These are phyloP conservation scores for Coleophoma eucalyptorum DNA, from an alignment of 2,329 filamentous ascomycete genomes.

Conservation along the genomic window DNA sequence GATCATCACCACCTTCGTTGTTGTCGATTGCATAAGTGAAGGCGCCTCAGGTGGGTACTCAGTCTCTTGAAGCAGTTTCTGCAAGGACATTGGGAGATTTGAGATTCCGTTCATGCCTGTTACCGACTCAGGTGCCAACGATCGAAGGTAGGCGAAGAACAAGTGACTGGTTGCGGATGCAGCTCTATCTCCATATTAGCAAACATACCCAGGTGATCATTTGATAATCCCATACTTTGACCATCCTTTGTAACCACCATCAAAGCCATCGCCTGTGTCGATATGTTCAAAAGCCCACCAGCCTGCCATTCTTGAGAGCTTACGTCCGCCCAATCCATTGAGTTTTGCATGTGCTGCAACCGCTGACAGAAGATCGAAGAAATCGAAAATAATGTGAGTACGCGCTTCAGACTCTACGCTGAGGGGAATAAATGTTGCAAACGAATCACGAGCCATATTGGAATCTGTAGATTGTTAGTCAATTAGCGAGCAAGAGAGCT, in stretches of 20 bases:
- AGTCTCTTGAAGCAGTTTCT: slow-evolving; percentile 85
- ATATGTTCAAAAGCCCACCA: slow-evolving; percentile 98
- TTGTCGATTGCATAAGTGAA: slow-evolving; percentile 71
- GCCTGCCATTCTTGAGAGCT: slow-evolving; percentile 89
- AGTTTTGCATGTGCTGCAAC: slow-evolving; percentile 89
- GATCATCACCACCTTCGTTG: slow-evolving; percentile 92
- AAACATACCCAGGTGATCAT: background rate
- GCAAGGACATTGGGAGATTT: slow-evolving; percentile 81
- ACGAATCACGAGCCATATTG: slow-evolving; percentile 85
- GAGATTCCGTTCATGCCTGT: slow-evolving; percentile 75
- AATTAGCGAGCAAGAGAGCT: slow-evolving; percentile 2
- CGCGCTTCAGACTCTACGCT: slow-evolving; percentile 85
- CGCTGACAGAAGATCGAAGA: slow-evolving; percentile 89
- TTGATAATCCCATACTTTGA: slow-evolving; percentile 51
- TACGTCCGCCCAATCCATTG: slow-evolving; percentile 89
- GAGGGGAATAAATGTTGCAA: slow-evolving; percentile 93
- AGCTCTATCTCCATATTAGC: slow-evolving; percentile 49
- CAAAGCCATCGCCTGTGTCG: slow-evolving; percentile 86
- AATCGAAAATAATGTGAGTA: slow-evolving; percentile 88
- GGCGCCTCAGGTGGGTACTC: slow-evolving; percentile 87
- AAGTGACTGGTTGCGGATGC: slow-evolving; percentile 95
- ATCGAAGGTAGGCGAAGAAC: slow-evolving; percentile 96
- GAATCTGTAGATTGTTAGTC: slow-evolving; percentile 59
- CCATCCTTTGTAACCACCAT: slow-evolving; percentile 91
- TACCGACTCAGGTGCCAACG: slow-evolving; percentile 72